Conservation (phyloP, 2,329 filamentous ascomycete species). For the Verticillium tricorpus region DNA sequence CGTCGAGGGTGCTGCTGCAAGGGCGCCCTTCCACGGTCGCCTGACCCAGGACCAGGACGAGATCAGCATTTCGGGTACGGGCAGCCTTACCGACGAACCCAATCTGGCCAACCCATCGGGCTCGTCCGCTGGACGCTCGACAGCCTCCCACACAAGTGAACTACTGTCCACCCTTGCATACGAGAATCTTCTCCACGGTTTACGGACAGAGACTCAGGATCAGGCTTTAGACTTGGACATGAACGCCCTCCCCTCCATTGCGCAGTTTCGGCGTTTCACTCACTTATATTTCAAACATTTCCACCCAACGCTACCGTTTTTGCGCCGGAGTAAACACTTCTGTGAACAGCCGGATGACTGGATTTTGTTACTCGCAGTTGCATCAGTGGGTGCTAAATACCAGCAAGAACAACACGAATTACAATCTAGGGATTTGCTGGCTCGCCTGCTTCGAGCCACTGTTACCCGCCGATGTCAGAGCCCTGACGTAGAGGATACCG, state of each 20-base stretch:
- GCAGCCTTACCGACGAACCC: not conserved
- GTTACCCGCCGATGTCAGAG: not conserved
- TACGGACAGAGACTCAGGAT: not conserved
- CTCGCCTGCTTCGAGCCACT: not conserved
- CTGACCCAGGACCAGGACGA: not conserved
- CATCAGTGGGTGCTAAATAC: not conserved
- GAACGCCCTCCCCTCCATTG: not conserved
- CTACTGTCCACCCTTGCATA: not conserved
- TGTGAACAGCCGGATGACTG: not conserved
- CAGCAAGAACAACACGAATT: not conserved
- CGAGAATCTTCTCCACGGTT: not conserved
- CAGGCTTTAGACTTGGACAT: not conserved
- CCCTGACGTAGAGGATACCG: not conserved
- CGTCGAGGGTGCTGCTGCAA: conserved; percentile 3
- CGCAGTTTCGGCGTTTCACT: conserved; percentile 1
- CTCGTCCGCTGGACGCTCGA: not conserved
- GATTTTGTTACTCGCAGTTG: conserved; percentile 1
- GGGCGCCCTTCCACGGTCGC: conserved; percentile 5
- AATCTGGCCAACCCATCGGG: not conserved
- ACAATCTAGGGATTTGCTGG: not conserved
- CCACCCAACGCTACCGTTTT: conserved; percentile 6
- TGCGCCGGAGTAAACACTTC: not conserved
- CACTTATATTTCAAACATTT: conserved; percentile 7
- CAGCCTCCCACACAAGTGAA: not conserved
- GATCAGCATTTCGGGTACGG: not conserved